A percentile compares a stretch with the other conserved stretches of the same genome.
Conservation (phyloP, 2,329 filamentous ascomycete genomes). For the Bisporella sp. region DNA sequence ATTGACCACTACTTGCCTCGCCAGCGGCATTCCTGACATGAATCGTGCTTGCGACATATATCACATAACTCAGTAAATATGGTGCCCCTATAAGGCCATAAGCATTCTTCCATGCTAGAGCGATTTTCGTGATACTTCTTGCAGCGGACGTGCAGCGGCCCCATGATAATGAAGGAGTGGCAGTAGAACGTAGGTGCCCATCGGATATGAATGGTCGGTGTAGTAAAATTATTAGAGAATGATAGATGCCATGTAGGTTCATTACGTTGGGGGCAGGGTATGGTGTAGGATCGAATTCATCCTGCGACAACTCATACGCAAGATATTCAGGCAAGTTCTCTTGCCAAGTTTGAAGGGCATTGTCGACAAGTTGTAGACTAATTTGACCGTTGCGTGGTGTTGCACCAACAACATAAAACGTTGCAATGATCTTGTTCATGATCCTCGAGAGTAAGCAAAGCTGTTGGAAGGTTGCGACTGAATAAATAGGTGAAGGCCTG, state of each 20-base stretch:
- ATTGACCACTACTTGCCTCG: neutral
- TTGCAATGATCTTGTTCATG: neutral
- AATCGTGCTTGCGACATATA: neutral
- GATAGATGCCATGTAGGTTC: neutral
- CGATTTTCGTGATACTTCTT: neutral
- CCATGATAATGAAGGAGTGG: neutral
- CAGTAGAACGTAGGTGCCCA: neutral
- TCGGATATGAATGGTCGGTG: neutral
- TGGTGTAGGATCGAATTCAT: neutral
- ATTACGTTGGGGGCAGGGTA: neutral
- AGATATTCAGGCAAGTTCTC: neutral
- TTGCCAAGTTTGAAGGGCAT: neutral
- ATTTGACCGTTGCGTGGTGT: neutral
- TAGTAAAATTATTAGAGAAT: neutral
- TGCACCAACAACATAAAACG: neutral
- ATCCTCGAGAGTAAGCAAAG: neutral
- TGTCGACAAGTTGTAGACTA: neutral
- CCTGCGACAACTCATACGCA: neutral
- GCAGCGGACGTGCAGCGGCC: neutral
- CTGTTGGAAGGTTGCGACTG: neutral
- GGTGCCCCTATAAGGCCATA: neutral
- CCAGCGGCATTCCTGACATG: neutral
- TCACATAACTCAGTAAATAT: neutral
- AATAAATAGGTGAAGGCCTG: neutral
- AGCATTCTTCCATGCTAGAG: neutral